A percentile compares a stretch with the other conserved stretches of the same genome.
phyloP scores from a whole-genome alignment of 352 stramenopile species.

The Phytophthora lateralis region DNA sequence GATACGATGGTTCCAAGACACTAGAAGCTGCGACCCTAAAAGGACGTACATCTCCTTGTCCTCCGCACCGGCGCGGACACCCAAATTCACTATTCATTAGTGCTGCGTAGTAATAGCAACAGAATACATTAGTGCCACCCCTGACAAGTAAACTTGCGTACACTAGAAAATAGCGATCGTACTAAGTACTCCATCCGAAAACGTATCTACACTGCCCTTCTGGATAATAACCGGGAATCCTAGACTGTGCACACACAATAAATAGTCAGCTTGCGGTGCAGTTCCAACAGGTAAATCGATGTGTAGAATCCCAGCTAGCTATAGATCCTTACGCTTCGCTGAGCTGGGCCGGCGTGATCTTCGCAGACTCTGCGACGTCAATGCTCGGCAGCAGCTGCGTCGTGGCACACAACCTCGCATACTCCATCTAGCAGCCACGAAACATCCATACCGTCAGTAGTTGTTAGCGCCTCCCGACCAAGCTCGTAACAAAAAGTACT shows the following conservation, averaged over 20 bases:
- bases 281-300: background rate
- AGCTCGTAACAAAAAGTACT: slow-evolving; percentile 5
- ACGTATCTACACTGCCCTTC: slow-evolving; percentile 81
- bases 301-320: background rate
- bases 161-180: slow-evolving; percentile 10
- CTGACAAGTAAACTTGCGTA: background rate
- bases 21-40: background rate
- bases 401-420: slow-evolving; percentile 71
- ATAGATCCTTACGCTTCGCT: slow-evolving; percentile 59
- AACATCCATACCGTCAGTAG: background rate
- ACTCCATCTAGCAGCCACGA: slow-evolving; percentile 71
- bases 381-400: slow-evolving; percentile 44
- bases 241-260: slow-evolving; percentile 44
- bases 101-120: slow-evolving; percentile 26
- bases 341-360: slow-evolving; percentile 54
- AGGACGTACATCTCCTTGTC: slow-evolving; percentile 87
- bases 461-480: background rate
- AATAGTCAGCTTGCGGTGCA: background rate
- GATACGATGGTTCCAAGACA: background rate
- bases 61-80: slow-evolving; percentile 88
- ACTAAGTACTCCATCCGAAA: slow-evolving; percentile 81
- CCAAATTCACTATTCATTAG: slow-evolving; percentile 70
- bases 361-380: slow-evolving; percentile 54
- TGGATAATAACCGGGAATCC: slow-evolving; percentile 84
- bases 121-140: background rate